Evolutionary conservation across 1,284 basidiomycete species (phyloP).

Genomic region (Ustilago loliicola): DNA sequence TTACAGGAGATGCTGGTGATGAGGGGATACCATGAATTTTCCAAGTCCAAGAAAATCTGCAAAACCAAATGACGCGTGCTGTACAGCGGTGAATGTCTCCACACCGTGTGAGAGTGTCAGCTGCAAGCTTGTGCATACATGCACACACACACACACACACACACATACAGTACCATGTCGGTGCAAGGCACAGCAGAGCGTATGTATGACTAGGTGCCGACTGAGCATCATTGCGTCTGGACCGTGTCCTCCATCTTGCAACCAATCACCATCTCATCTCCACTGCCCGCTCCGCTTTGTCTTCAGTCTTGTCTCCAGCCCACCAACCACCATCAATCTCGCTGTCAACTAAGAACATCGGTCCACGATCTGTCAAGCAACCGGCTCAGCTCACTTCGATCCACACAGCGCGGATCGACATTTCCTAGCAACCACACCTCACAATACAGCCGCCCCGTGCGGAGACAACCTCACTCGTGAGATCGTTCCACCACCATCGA

Average conservation of each 20-base stretch:
- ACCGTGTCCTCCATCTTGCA: constrained; percentile 8
- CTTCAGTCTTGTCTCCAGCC: not conserved
- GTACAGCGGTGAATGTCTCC: not conserved
- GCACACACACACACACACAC: constrained; percentile 3
- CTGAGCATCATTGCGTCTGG: constrained; percentile 15
- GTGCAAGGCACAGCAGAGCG: not conserved
- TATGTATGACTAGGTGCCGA: constrained; percentile 8
- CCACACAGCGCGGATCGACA: not conserved
- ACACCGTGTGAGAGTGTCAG: not conserved
- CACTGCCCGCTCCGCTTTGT: not conserved
- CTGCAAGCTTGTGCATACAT: constrained; percentile 15
- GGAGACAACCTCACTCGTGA: not conserved
- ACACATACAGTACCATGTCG: constrained; percentile 5
- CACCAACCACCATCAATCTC: not conserved
- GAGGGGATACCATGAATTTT: too few species aligned
- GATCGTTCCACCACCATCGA: not conserved
- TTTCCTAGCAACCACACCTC: too few species aligned
- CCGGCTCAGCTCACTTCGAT: not conserved
- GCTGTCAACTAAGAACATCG: not conserved
- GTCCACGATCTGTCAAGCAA: not conserved
- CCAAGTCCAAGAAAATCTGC: too few species aligned
- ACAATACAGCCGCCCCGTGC: not conserved
- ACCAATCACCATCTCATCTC: not conserved
- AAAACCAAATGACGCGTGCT: too few species aligned
- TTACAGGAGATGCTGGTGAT: too few species aligned